These are phyloP conservation scores for Pythium rhizo-oryzae DNA, from an alignment of 352 stramenopile species.

Conservation along the genomic window DNA sequence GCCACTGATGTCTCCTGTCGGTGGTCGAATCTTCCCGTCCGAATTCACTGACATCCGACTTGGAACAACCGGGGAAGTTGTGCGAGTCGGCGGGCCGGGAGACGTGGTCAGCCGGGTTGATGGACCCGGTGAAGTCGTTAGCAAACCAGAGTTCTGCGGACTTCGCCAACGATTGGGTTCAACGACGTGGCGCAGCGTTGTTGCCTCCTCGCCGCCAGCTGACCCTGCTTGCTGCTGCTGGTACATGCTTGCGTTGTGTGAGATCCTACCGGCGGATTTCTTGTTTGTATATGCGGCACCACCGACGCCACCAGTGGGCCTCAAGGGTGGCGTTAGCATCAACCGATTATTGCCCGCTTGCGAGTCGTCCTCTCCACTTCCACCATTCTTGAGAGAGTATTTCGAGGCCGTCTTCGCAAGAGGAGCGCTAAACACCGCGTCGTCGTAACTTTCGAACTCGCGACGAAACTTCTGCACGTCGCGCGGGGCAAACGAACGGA, in stretches of 20 bases:
- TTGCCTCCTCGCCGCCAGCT: neutral
- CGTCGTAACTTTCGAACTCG: slow-evolving; percentile 74
- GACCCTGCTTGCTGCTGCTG: neutral
- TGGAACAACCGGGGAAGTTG: neutral
- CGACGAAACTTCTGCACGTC: slow-evolving; percentile 48
- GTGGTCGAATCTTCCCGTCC: slow-evolving; percentile 9
- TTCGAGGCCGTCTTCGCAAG: slow-evolving; percentile 1
- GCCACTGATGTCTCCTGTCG: neutral
- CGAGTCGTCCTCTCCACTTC: slow-evolving; percentile 45
- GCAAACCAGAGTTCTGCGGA: slow-evolving; percentile 1
- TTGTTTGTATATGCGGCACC: slow-evolving; percentile 5
- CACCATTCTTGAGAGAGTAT: slow-evolving; percentile 19
- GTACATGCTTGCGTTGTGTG: neutral
- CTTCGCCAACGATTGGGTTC: slow-evolving; percentile 27
- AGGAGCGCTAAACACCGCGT: slow-evolving; percentile 55
- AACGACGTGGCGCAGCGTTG: neutral
- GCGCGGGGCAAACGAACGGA: slow-evolving; percentile 47
- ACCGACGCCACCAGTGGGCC: slow-evolving; percentile 1
- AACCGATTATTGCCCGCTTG: slow-evolving; percentile 31
- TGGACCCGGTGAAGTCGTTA: slow-evolving; percentile 18
- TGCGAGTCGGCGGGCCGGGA: neutral
- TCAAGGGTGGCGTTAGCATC: slow-evolving; percentile 54
- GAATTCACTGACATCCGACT: slow-evolving; percentile 18
- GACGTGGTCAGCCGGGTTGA: neutral
- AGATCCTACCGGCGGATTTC: slow-evolving; percentile 1